phyloP scores from a whole-genome alignment of 1,284 basidiomycete species.

The Malassezia sympodialis region DNA sequence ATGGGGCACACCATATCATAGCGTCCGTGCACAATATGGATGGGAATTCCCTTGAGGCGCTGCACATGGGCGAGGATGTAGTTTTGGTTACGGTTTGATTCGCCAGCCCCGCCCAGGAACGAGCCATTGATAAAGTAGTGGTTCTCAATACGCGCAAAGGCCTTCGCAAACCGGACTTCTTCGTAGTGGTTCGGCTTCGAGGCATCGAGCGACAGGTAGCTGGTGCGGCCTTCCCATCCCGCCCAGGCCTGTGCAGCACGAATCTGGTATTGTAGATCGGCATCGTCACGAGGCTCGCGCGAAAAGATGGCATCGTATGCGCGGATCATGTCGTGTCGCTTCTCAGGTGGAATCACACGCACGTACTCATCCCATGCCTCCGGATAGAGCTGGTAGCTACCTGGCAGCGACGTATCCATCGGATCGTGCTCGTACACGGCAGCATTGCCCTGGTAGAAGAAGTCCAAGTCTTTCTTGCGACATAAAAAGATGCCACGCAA shows the following conservation, averaged over 20 bases:
- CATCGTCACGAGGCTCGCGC: slow-evolving; percentile 56
- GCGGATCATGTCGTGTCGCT: slow-evolving; percentile 66
- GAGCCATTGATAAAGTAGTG: slow-evolving; percentile 72
- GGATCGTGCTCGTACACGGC: background rate
- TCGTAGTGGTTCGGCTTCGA: slow-evolving; percentile 10
- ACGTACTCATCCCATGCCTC: slow-evolving; percentile 55
- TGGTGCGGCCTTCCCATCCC: slow-evolving; percentile 43
- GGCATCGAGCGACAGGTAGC: slow-evolving; percentile 33
- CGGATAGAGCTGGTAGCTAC: slow-evolving; percentile 49
- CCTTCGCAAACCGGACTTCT: slow-evolving; percentile 50
- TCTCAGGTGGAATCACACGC: slow-evolving; percentile 65
- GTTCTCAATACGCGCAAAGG: slow-evolving; percentile 77
- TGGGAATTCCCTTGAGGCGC: slow-evolving; percentile 52
- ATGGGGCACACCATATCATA: slow-evolving; percentile 11
- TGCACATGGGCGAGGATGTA: background rate
- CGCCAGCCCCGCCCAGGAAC: slow-evolving; percentile 73
- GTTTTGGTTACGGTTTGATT: slow-evolving; percentile 80
- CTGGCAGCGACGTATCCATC: slow-evolving; percentile 47
- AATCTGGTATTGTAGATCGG: slow-evolving; percentile 49
- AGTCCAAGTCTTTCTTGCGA: slow-evolving; percentile 67
- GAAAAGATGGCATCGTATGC: slow-evolving; percentile 76
- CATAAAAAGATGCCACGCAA: slow-evolving; percentile 86
- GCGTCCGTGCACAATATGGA: slow-evolving; percentile 68
- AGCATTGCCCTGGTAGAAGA: slow-evolving; percentile 68
- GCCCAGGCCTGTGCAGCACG: slow-evolving; percentile 71